Conservation (phyloP, 306 rosid genomes). For the Spatholobus suberectus region DNA sequence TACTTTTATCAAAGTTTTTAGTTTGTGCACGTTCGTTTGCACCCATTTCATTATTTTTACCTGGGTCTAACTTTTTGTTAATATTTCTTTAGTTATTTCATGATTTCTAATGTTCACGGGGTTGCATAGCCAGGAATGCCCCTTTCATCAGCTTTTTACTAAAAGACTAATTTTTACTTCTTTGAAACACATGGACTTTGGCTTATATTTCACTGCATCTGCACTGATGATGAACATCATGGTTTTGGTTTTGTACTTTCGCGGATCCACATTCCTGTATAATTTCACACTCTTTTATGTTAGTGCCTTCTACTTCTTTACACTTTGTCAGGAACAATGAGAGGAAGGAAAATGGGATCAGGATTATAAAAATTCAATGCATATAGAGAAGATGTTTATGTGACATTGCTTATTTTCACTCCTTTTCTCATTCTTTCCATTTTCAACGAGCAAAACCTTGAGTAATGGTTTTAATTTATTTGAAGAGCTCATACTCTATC, state of each 20-base stretch:
- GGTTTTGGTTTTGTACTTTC: neutral
- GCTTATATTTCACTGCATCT: neutral
- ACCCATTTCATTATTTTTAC: neutral
- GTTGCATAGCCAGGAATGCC: neutral
- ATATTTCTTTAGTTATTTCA: neutral
- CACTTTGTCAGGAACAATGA: neutral
- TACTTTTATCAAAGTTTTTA: neutral
- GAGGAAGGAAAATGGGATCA: constrained; percentile 12
- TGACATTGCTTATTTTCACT: neutral
- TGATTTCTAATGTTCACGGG: neutral
- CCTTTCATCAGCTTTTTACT: neutral
- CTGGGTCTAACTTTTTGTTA: neutral
- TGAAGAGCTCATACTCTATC: neutral
- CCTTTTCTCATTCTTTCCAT: neutral
- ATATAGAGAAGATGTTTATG: neutral
- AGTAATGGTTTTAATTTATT: neutral
- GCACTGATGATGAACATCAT: neutral
- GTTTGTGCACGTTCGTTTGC: neutral
- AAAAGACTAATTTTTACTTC: neutral
- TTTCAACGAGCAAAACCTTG: neutral
- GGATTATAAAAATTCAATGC: neutral
- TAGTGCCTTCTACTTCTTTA: neutral
- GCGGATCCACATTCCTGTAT: neutral
- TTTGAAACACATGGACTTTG: neutral
- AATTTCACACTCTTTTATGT: neutral